Percentiles rank a stretch among this genome's conserved stretches.
Evolutionary conservation across 257 asterid species (phyloP).

Genomic region (Buddleja alternifolia): DNA sequence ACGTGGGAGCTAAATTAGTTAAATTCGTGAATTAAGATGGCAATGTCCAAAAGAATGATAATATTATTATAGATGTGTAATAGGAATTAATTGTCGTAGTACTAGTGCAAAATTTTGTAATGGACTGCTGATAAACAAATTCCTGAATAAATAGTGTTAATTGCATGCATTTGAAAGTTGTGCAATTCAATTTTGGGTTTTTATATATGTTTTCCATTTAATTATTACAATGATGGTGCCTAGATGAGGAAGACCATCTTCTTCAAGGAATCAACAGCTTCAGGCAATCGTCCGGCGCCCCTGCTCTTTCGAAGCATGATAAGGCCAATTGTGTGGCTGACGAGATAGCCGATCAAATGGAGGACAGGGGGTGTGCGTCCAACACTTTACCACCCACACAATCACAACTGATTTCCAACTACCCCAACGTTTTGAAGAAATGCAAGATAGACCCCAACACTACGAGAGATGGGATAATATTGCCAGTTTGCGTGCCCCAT

Average conservation of each 20-base stretch:
- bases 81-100: too few relatives aligned
- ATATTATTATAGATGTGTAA: too few relatives aligned
- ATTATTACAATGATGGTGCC: too few relatives aligned
- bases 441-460: slow-evolving; percentile 62
- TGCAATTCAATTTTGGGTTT: too few relatives aligned
- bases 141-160: too few relatives aligned
- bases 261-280: slow-evolving; percentile 73
- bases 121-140: too few relatives aligned
- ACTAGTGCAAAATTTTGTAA: too few relatives aligned
- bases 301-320: slow-evolving; percentile 54
- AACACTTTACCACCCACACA: slow-evolving; percentile 22
- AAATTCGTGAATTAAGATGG: too few relatives aligned
- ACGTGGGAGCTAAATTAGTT: too few relatives aligned
- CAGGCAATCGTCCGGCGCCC: slow-evolving; percentile 44
- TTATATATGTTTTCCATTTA: neutral
- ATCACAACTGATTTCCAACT: slow-evolving; percentile 40
- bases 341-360: slow-evolving; percentile 53
- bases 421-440: slow-evolving; percentile 47
- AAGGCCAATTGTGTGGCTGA: slow-evolving; percentile 72
- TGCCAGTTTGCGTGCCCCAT: slow-evolving; percentile 76
- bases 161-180: too few relatives aligned
- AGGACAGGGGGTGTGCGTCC: slow-evolving; percentile 43
- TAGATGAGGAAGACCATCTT: slow-evolving; percentile 60
- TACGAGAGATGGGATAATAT: slow-evolving; percentile 59
- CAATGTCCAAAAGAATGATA: too few relatives aligned